phyloP scores from a whole-genome alignment of 495 filamentous ascomycete species.

The Tuber umbilicatum region DNA sequence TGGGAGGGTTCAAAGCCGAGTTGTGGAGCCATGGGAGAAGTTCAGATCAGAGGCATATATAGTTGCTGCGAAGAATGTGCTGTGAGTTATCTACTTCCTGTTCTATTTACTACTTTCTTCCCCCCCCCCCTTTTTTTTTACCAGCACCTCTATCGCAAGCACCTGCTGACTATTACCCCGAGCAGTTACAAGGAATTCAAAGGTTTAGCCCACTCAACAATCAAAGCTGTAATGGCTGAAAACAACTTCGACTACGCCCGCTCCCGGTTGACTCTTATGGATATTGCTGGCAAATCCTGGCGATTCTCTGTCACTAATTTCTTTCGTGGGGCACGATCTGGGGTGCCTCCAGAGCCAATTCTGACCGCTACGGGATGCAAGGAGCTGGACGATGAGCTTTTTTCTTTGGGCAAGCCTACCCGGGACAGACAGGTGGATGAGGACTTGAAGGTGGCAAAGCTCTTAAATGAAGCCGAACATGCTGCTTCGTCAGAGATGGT shows the following conservation, averaged over 20 bases:
- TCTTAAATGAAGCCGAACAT: conserved; percentile 72
- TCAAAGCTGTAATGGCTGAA: conserved; percentile 85
- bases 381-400: conserved; percentile 78
- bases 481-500: conserved; percentile 56
- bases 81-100: conserved; percentile 41
- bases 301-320: conserved; percentile 70
- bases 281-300: conserved; percentile 77
- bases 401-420: conserved; percentile 52
- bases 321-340: conserved; percentile 57
- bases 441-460: conserved; percentile 59
- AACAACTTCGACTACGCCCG: conserved; percentile 78
- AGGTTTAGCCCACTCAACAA: conserved; percentile 66
- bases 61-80: conserved; percentile 55
- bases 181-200: conserved; percentile 71
- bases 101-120: background rate
- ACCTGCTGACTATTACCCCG: background rate
- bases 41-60: conserved; percentile 73
- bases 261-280: conserved; percentile 66
- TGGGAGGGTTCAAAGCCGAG: conserved; percentile 22
- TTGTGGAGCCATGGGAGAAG: conserved; percentile 54
- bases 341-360: conserved; percentile 54
- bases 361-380: conserved; percentile 62
- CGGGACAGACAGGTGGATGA: conserved; percentile 53
- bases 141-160: background rate
- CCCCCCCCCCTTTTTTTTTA: background rate